A percentile compares a stretch with the other conserved stretches of the same genome.
Conservation (phyloP, 495 filamentous ascomycete genomes). For the Mycothermus thermophilus region DNA sequence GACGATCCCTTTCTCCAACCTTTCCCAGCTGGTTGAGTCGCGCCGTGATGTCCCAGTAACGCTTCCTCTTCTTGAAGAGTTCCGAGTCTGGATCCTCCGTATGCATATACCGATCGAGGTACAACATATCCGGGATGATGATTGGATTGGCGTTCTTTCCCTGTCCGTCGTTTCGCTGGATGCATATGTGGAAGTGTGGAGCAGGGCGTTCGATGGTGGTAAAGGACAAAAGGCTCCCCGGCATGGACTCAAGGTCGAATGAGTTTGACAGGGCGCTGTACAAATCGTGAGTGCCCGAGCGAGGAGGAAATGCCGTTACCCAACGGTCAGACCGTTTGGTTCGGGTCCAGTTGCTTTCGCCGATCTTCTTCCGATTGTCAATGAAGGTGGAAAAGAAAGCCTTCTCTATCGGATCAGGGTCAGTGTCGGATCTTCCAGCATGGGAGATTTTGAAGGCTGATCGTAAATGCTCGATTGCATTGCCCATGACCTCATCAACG, state of each 20-base stretch:
- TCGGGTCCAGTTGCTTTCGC: slow-evolving; percentile 22
- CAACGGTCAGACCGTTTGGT: slow-evolving; percentile 14
- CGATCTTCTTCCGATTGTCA: slow-evolving; percentile 28
- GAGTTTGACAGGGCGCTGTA: slow-evolving; percentile 73
- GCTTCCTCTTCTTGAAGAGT: slow-evolving; percentile 46
- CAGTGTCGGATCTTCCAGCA: slow-evolving; percentile 37
- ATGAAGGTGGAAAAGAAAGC: slow-evolving; percentile 36
- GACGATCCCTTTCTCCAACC: neutral
- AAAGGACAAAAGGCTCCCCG: slow-evolving; percentile 50
- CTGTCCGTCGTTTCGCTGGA: slow-evolving; percentile 62
- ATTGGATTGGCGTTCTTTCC: slow-evolving; percentile 73
- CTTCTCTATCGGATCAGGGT: slow-evolving; percentile 55
- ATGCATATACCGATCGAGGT: slow-evolving; percentile 82
- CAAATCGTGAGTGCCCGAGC: slow-evolving; percentile 41
- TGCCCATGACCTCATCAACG: slow-evolving; percentile 88
- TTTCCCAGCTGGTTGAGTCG: slow-evolving; percentile 38
- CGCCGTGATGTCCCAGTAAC: slow-evolving; percentile 63
- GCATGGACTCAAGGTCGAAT: slow-evolving; percentile 65
- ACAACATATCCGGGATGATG: slow-evolving; percentile 59
- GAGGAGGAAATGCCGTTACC: slow-evolving; percentile 20
- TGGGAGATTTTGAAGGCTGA: slow-evolving; percentile 62
- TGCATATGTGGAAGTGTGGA: slow-evolving; percentile 76
- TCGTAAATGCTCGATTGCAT: slow-evolving; percentile 77
- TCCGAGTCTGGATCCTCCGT: slow-evolving; percentile 35
- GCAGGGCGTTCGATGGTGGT: slow-evolving; percentile 64